Evolutionary conservation across 768 basidiomycete species (phyloP), one percentile per base, ranked within the genome.

Genomic region (Arthromyces matolae): DNA sequence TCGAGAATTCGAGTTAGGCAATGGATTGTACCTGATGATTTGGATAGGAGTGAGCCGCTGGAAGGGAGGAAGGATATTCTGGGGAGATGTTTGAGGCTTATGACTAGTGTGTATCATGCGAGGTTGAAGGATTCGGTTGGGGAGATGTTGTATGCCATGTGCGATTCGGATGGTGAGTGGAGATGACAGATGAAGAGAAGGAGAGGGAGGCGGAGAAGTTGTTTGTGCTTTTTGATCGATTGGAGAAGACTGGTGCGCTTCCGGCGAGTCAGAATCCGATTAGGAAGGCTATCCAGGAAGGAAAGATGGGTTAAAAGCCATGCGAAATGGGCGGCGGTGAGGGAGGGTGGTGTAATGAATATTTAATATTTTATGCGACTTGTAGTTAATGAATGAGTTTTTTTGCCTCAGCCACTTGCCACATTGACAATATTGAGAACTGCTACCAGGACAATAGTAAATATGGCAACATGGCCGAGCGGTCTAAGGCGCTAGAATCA

Each of bases 151-250:
- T 98, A 77, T 64, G 81, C 85, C 0, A 74, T 93, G 57, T 89
- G 88, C 54, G 86, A 90, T 52, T 83, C 80, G 2, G 84, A 96
- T 65, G 71, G 76, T 75, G 50, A 45, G 69, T 52, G 4, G 69
- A 80, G 41, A 95, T 99, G 93, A 86, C 92, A 0, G 86, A 94
- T 24, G 93, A 94, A 62, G 95, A 99, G 74, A 96, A 95, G 65
- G 92, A 96, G 61, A 70, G 69, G 8, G 96, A 99, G 69, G 87
- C 93, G 45, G 94, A 97, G 72, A 85, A 84, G 60, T 71, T 99
- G 33, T 91, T 97, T 60, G 83, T 88, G 27, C 72, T 98, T 16
- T 98, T 99, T 60, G 90, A 96, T 53, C 74, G 94, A 38, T 71
- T 98, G 53, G 89, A 93, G 62, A 81, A 73, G 65, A 83, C 73